phyloP scores from a whole-genome alignment of 2,329 filamentous ascomycete genomes.

The Penicillium sp. region DNA sequence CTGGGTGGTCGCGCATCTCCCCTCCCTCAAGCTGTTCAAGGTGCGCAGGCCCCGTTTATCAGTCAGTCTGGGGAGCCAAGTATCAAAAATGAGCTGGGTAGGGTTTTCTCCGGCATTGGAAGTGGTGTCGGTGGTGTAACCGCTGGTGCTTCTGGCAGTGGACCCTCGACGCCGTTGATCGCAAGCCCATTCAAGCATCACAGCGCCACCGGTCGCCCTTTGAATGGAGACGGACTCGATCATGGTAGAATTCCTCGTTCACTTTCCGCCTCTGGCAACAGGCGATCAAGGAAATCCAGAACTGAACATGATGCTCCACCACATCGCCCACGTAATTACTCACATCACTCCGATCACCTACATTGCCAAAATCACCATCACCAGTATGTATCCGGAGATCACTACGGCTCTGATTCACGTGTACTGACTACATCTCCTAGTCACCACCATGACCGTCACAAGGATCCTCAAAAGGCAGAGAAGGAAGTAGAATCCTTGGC shows the following conservation, averaged over 20 bases:
- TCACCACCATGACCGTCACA: conserved; percentile 57
- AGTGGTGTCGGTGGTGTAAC: conserved; percentile 61
- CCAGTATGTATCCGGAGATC: conserved; percentile 45
- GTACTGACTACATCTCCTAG: conserved; percentile 16
- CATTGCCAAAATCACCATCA: conserved; percentile 50
- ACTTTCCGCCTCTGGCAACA: conserved; percentile 50
- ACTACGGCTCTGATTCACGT: neutral
- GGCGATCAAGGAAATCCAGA: conserved; percentile 67
- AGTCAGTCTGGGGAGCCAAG: conserved; percentile 79
- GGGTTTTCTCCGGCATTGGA: conserved; percentile 93
- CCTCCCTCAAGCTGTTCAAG: conserved; percentile 88
- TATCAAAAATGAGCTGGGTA: conserved; percentile 92
- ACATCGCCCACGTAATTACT: conserved; percentile 47
- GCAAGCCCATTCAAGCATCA: conserved; percentile 53
- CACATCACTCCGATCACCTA: conserved; percentile 54
- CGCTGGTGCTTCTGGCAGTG: conserved; percentile 49
- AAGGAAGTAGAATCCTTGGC: conserved; percentile 41
- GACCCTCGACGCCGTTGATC: conserved; percentile 54
- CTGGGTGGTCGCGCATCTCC: conserved; percentile 82
- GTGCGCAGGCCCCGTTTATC: conserved; percentile 76
- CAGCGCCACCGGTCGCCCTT: conserved; percentile 47
- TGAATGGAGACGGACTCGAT: conserved; percentile 36
- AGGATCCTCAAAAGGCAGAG: conserved; percentile 55
- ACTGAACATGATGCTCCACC: conserved; percentile 78
- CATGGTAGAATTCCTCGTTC: conserved; percentile 45